phyloP scores from a whole-genome alignment of 305 asterid genomes.

The Solanum hybrid region DNA sequence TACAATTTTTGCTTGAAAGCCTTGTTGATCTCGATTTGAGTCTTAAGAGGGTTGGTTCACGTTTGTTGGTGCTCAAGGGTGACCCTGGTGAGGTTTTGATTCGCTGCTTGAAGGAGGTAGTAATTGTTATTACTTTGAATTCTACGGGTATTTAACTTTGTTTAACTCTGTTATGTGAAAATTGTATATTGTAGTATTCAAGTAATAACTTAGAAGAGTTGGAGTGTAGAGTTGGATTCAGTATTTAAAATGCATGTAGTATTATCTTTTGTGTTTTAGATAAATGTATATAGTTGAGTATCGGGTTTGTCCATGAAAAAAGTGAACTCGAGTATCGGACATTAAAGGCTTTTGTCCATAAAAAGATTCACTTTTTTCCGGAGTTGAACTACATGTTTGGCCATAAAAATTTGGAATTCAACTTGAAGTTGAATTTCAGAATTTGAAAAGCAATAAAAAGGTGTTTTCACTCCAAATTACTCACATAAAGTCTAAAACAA shows the following conservation, averaged over 20 bases:
- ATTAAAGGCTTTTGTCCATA: too few species aligned
- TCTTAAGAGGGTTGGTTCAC: slow-evolving; percentile 62
- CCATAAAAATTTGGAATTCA: neutral
- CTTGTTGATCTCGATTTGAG: slow-evolving; percentile 64
- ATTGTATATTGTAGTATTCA: neutral
- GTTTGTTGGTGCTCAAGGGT: slow-evolving; percentile 76
- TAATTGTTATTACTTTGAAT: neutral
- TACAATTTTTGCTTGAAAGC: slow-evolving; percentile 70
- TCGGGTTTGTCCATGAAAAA: neutral
- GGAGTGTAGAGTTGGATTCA: neutral
- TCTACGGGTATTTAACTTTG: neutral
- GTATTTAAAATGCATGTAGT: neutral
- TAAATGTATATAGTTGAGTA: neutral
- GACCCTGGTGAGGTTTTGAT: slow-evolving; percentile 62
- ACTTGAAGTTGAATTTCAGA: too few species aligned
- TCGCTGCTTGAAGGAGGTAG: slow-evolving; percentile 76
- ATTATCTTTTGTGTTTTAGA: neutral
- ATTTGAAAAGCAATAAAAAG: neutral
- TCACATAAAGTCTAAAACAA: neutral
- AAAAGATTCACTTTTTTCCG: neutral
- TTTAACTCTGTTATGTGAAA: neutral
- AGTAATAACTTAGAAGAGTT: neutral
- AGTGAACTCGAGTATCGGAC: neutral
- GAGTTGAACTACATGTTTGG: neutral
- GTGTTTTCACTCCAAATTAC: neutral